Evolutionary conservation across 495 filamentous ascomycete genomes (phyloP).

Genomic region (Penicillium atrosanguineum): DNA sequence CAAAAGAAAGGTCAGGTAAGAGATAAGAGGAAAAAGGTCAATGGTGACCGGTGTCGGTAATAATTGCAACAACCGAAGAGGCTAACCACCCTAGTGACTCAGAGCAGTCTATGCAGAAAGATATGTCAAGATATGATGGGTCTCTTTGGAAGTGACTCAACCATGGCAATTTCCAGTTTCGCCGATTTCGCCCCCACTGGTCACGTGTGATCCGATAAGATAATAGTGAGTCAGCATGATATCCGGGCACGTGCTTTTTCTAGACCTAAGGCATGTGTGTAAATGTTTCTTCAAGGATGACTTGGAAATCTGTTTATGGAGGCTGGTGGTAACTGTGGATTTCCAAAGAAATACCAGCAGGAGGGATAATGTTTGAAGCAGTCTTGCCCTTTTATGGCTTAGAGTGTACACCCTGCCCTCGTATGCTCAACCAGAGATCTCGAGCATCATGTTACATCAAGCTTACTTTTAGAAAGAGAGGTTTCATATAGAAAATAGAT

Average conservation of each 20-base stretch:
- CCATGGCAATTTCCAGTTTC: slow-evolving; percentile 7
- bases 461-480: no score
- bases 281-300: not conserved
- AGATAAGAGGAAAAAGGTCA: slow-evolving; percentile 2
- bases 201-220: slow-evolving; percentile 13
- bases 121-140: slow-evolving; percentile 31
- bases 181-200: slow-evolving; percentile 10
- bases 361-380: not conserved
- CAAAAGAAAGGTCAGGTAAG: slow-evolving; percentile 12
- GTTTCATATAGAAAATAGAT: not conserved
- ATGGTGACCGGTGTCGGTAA: not conserved
- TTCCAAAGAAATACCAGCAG: no score
- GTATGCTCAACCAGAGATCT: no score
- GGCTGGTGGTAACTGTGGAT: no score
- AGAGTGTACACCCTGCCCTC: no score
- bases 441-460: no score
- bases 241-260: not conserved
- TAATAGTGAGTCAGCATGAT: slow-evolving; percentile 1
- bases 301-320: no score
- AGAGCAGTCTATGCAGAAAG: slow-evolving; percentile 17
- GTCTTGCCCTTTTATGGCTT: no score
- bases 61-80: not conserved
- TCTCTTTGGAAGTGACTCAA: slow-evolving; percentile 11
- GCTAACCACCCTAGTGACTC: slow-evolving; percentile 1
- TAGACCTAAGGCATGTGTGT: not conserved